These are phyloP conservation scores for Fusarium anguioides DNA, from an alignment of 2,329 filamentous ascomycete genomes.

Conservation along the genomic window DNA sequence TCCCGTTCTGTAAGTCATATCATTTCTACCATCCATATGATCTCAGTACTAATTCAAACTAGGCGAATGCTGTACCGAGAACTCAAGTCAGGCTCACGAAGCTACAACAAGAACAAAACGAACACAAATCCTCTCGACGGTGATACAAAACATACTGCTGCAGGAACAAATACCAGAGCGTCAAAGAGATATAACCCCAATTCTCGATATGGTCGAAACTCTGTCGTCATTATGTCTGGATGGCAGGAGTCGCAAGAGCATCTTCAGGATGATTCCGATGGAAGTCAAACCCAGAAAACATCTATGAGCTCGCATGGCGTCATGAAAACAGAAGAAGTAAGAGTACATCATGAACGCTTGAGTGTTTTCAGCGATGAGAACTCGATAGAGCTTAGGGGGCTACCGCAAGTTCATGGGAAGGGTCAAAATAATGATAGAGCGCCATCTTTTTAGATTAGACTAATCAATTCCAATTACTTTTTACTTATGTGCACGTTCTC, in stretches of 20 bases:
- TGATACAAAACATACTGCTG: conserved; percentile 4
- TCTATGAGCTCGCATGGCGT: conserved; percentile 37
- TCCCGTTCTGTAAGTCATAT: conserved; percentile 47
- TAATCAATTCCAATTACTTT: neutral
- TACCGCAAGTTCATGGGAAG: conserved; percentile 15
- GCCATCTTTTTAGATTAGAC: conserved; percentile 10
- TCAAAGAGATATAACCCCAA: conserved; percentile 34
- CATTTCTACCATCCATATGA: rapidly evolving
- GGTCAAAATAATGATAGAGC: neutral
- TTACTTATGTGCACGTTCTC: too few relatives aligned
- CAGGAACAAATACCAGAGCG: conserved; percentile 10
- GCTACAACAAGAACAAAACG: conserved; percentile 44
- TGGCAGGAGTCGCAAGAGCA: conserved; percentile 51
- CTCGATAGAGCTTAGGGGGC: conserved; percentile 37
- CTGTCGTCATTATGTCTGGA: conserved; percentile 49
- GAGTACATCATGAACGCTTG: conserved; percentile 41
- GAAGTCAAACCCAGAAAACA: conserved; percentile 1
- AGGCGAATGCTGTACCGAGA: conserved; percentile 52
- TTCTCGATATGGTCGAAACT: conserved; percentile 46
- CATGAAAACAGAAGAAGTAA: conserved; percentile 48
- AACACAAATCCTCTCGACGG: conserved; percentile 18
- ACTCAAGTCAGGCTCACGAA: conserved; percentile 46
- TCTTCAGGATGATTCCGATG: conserved; percentile 42
- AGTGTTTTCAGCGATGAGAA: conserved; percentile 35
- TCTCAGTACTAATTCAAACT: neutral